Base-by-base conservation (phyloP, 768 basidiomycete species). In the Podaxis pistillaris region DNA sequence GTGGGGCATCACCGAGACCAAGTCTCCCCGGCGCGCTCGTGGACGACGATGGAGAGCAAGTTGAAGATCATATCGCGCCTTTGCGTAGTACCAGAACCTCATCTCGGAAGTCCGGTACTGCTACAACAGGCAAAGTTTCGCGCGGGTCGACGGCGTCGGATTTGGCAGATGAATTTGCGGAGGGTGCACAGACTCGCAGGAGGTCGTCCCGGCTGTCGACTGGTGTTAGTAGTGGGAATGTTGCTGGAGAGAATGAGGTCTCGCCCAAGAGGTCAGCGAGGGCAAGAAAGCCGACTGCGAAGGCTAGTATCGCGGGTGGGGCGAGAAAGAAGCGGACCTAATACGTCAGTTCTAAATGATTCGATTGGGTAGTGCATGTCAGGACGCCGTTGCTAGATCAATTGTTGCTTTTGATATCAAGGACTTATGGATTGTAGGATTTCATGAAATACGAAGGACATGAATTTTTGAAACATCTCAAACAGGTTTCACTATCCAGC, bases 181-280 rank as follows among this genome's bases (percentile, higher is more conserved):
- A 74, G 56, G 76, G 73, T 7, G 65, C 73, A 9, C 73, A 74
- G 65, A 79, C 78, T 5, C 72, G 80, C 63, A 71, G 81, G 60
- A 69, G 81, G 62, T 83, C 81, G 28, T 78, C 81, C 22, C 75
- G 81, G 61, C 62, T 83, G 61, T 72, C 69, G 12, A 67, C 68
- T 3, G 17, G 6, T 6, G 68, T 68, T 3, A 74, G 73, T 58
- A 13, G 44, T n/a, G 58, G 61, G 13, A 63, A 53, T 37, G 61
- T 68, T 7, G 63, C 65, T 63, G 69, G 68, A 12, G 70, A 73
- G 15, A 72, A 72, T 2, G 69, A 73, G 58, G 65, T 62, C 33
- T 70, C 66, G 33, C 33, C 68, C 1, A 59, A 68, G 12, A 74
- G 67, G 58, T 71, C 57, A 46, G 19, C 66, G 12, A 64, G 62